Percentiles rank a stretch among this genome's conserved stretches.
These are phyloP conservation scores for Mycena haematopus DNA, from an alignment of 768 basidiomycete species.

Conservation along the genomic window DNA sequence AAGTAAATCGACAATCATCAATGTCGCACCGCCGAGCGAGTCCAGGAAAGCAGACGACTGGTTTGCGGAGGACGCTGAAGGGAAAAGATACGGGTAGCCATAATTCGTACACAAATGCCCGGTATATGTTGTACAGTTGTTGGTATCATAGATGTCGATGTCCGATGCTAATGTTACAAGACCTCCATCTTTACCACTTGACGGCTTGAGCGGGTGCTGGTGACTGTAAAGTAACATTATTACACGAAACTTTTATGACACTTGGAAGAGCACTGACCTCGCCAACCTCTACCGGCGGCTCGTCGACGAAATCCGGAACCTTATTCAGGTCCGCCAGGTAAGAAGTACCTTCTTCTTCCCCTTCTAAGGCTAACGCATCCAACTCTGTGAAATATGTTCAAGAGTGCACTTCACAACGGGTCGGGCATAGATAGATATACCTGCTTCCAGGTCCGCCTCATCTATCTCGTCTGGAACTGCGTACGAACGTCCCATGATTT, in stretches of 20 bases:
- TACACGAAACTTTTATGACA: not conserved
- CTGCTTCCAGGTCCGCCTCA: constrained; percentile 96
- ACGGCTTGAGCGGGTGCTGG: constrained; percentile 57
- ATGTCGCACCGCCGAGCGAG: constrained; percentile 68
- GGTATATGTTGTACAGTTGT: constrained; percentile 20
- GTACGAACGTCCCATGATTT: constrained; percentile 91
- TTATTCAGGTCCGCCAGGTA: constrained; percentile 89
- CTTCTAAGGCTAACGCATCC: constrained; percentile 91
- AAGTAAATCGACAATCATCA: constrained; percentile 82
- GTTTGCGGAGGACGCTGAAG: constrained; percentile 66
- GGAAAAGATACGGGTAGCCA: constrained; percentile 68
- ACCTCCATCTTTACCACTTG: constrained; percentile 44
- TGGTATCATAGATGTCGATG: constrained; percentile 19
- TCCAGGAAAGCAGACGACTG: constrained; percentile 72
- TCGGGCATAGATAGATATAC: constrained; percentile 43
- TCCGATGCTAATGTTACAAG: constrained; percentile 23
- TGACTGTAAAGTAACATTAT: constrained; percentile 39
- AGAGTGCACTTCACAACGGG: not conserved
- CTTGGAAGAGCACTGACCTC: constrained; percentile 52
- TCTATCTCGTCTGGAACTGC: constrained; percentile 97
- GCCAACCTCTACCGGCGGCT: constrained; percentile 72
- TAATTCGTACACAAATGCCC: constrained; percentile 1
- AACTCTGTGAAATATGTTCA: constrained; percentile 66
- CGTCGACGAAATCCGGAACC: constrained; percentile 92
- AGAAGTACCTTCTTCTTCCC: constrained; percentile 88